Conservation (phyloP, 2,329 filamentous ascomycete species). For the Aspergillus sp. region DNA sequence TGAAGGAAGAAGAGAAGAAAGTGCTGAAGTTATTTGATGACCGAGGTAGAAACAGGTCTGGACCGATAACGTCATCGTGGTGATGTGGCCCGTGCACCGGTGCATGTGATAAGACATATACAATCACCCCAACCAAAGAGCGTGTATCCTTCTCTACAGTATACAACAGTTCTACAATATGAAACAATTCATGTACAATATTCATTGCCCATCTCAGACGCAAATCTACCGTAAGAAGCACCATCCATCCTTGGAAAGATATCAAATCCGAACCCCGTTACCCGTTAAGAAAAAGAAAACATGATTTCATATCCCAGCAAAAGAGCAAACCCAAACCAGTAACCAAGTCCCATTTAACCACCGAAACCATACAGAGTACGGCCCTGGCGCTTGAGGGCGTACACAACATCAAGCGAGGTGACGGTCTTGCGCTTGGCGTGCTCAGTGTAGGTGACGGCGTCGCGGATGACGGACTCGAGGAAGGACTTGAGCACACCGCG, state of each 20-base stretch:
- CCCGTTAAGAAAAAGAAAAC: slow-evolving; percentile 10
- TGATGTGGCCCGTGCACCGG: slow-evolving; percentile 8
- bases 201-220: too few relatives aligned
- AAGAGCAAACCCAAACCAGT: too few relatives aligned
- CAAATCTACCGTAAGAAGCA: too few relatives aligned
- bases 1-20: too few relatives aligned
- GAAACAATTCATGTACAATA: too few relatives aligned
- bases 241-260: too few relatives aligned
- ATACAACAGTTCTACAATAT: too few relatives aligned
- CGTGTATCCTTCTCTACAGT: too few relatives aligned
- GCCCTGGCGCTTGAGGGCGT: slow-evolving; percentile 63
- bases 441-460: slow-evolving; percentile 78
- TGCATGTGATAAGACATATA: slow-evolving; percentile 7
- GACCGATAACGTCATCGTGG: slow-evolving; percentile 9
- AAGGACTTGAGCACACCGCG: slow-evolving; percentile 80
- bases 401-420: slow-evolving; percentile 61
- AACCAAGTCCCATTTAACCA: slow-evolving; percentile 56
- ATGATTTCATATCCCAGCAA: slow-evolving; percentile 20
- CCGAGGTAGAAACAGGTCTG: slow-evolving; percentile 3
- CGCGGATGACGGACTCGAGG: slow-evolving; percentile 77
- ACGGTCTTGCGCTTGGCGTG: slow-evolving; percentile 69
- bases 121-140: too few relatives aligned
- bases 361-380: slow-evolving; percentile 82
- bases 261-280: slow-evolving; percentile 10
- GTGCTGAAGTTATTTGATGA: not conserved